Conservation (phyloP, 2,329 filamentous ascomycete genomes). For the Ceratocystis diversiconidia region DNA sequence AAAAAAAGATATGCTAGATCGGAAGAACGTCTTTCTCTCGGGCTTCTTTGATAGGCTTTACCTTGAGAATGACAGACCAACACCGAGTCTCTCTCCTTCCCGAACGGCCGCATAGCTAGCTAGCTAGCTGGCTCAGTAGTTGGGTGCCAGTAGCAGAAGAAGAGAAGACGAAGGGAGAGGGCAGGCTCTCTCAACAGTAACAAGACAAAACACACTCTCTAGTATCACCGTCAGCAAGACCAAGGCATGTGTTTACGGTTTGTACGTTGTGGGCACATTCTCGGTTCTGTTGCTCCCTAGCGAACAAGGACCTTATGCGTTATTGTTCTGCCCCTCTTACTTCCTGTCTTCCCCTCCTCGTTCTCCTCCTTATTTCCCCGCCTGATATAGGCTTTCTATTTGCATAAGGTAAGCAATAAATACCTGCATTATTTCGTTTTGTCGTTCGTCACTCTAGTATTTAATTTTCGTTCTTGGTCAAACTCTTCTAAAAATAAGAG, state of each 20-base stretch:
- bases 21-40: no score
- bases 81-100: not conserved
- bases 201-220: no score
- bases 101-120: not conserved
- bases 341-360: not conserved
- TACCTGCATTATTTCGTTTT: not conserved
- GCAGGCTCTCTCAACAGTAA: no score
- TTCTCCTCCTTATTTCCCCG: conserved; percentile 4
- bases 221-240: no score
- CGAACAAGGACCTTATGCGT: not conserved
- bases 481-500: not conserved
- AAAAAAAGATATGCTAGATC: no score
- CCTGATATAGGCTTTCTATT: not conserved
- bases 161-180: no score
- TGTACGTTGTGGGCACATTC: no score
- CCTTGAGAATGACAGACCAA: not conserved
- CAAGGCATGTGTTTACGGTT: no score
- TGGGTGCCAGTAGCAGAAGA: no score
- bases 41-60: not conserved
- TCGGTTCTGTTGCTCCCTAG: not conserved
- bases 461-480: not conserved
- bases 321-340: not conserved
- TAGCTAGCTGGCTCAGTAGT: not conserved
- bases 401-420: not conserved
- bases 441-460: no score